phyloP scores from a whole-genome alignment of 2,329 filamentous ascomycete genomes.

The Clathrospora elynae region DNA sequence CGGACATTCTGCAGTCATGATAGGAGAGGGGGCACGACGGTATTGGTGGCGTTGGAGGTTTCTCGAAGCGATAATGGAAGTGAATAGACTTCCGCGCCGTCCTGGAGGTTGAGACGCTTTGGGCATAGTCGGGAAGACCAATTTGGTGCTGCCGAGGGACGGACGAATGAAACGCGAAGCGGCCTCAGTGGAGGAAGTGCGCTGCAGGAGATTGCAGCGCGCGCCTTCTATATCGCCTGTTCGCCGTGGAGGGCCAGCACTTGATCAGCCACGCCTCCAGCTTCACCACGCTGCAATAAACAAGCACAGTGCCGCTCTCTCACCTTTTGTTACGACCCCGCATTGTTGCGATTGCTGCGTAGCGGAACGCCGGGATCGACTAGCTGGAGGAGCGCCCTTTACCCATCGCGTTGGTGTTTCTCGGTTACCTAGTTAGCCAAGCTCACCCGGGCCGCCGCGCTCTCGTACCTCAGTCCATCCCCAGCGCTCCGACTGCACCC shows the following conservation, averaged over 20 bases:
- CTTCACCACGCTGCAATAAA: not conserved
- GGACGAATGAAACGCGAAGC: conserved; percentile 22
- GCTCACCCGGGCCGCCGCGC: conserved; percentile 29
- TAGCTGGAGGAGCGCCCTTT: conserved; percentile 23
- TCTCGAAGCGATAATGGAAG: conserved; percentile 26
- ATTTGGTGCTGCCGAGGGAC: conserved; percentile 8
- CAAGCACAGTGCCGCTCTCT: too few species aligned
- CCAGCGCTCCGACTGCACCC: conserved; percentile 31
- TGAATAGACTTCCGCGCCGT: conserved; percentile 18
- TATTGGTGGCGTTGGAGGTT: conserved; percentile 31
- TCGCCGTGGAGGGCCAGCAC: conserved; percentile 6
- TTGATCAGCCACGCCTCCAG: too few species aligned
- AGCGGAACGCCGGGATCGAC: conserved; percentile 2
- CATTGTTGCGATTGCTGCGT: not conserved
- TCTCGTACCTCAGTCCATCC: conserved; percentile 40
- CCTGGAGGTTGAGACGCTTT: conserved; percentile 19
- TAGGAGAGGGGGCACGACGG: conserved; percentile 3
- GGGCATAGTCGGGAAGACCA: conserved; percentile 22
- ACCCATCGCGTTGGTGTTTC: conserved; percentile 29
- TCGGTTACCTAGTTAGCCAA: conserved; percentile 41
- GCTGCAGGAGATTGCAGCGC: conserved; percentile 36
- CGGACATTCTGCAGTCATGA: conserved; percentile 19
- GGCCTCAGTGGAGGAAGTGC: conserved; percentile 27
- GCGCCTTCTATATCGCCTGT: conserved; percentile 37
- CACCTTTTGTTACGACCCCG: too few species aligned